Evolutionary conservation across 352 stramenopile species (phyloP), one percentile per base, ranked within the genome.

Genomic region (Phytophthora rubi): DNA sequence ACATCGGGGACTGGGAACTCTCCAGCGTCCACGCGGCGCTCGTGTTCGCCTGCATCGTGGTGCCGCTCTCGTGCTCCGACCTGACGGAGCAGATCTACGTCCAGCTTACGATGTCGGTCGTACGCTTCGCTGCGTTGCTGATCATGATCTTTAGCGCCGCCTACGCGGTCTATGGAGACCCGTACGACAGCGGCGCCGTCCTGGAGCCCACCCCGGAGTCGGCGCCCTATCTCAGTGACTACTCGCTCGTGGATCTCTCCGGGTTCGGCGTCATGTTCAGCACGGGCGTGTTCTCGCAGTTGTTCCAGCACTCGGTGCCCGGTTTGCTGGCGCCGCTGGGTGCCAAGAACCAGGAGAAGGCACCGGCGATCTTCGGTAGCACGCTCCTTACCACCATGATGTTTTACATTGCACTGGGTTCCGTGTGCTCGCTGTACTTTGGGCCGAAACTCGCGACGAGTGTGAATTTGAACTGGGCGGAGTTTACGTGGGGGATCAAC

Each of bases 281-380:
- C 64, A 98, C 92, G 2, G 81, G 81, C 16, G 87, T 98, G 18
- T 98, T 98, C 76, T 95, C 85, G 18, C 92, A 97, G 69, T 75
- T 97, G 13, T 98, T 98, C 62, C 92, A 98, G 67, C 91, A 98
- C 79, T 97, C 89, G 6, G 91, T 97, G 16, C 92, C 92, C 0
- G 90, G 90, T 13, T 76, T 98, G 35, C 62, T 98, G 8, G 80
- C 88, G 2, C 92, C 90, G 0, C 67, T 98, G 4, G 80, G 82
- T 2, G 53, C 75, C 6, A 73, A 70, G 42, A 85, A 95, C 52
- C 82, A 95, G 48, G 58, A 73, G 6, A 90, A 90, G 42, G 79
- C 92, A 0, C 63, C 79, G 10, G 47, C 51, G 39, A 88, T 96
- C 55, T 98, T 98, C 57, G 78, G 77, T 2, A 80, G 77, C 58